A percentile compares a stretch with the other conserved stretches of the same genome.
Evolutionary conservation across 2,329 filamentous ascomycete species (phyloP).

Genomic region (Gnomoniopsis smithogilvyi): DNA sequence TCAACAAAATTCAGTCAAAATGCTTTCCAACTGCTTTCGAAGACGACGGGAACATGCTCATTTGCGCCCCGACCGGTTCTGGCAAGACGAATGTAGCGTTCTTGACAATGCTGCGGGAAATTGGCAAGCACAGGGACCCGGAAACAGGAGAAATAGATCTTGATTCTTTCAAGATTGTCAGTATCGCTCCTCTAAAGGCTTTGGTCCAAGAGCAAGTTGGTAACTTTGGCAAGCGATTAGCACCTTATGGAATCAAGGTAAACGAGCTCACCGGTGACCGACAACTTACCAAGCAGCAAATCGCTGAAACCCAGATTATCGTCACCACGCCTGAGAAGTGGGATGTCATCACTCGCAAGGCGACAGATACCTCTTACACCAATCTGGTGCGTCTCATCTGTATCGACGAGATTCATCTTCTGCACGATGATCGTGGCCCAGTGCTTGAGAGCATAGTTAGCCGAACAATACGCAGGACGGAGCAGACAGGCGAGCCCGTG

Average conservation of each 20-base stretch:
- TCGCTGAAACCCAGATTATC: slow-evolving; percentile 95
- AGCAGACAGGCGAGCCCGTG: slow-evolving; percentile 91
- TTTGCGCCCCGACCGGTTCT: slow-evolving; percentile 94
- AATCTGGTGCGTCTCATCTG: slow-evolving; percentile 94
- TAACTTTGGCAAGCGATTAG: slow-evolving; percentile 89
- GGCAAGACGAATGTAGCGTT: slow-evolving; percentile 99
- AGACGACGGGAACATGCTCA: slow-evolving; percentile 94
- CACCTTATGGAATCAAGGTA: slow-evolving; percentile 87
- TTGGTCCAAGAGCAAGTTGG: slow-evolving; percentile 97
- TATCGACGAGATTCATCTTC: slow-evolving; percentile 96
- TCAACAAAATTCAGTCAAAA: slow-evolving; percentile 94
- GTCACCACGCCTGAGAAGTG: slow-evolving; percentile 98
- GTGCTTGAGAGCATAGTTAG: slow-evolving; percentile 97
- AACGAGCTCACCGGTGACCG: slow-evolving; percentile 97
- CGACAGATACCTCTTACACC: slow-evolving; percentile 93
- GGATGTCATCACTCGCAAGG: slow-evolving; percentile 98
- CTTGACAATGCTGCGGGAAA: slow-evolving; percentile 92
- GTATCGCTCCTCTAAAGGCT: slow-evolving; percentile 93
- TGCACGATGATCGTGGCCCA: slow-evolving; percentile 95
- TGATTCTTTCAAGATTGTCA: slow-evolving; percentile 97
- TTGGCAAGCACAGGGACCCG: slow-evolving; percentile 89
- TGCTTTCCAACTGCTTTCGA: slow-evolving; percentile 90
- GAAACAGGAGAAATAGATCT: slow-evolving; percentile 91
- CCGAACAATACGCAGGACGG: slow-evolving; percentile 85
- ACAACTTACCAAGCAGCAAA: slow-evolving; percentile 97